These are phyloP conservation scores for Albugo laibachii DNA, from an alignment of 352 stramenopile genomes.

Conservation along the genomic window DNA sequence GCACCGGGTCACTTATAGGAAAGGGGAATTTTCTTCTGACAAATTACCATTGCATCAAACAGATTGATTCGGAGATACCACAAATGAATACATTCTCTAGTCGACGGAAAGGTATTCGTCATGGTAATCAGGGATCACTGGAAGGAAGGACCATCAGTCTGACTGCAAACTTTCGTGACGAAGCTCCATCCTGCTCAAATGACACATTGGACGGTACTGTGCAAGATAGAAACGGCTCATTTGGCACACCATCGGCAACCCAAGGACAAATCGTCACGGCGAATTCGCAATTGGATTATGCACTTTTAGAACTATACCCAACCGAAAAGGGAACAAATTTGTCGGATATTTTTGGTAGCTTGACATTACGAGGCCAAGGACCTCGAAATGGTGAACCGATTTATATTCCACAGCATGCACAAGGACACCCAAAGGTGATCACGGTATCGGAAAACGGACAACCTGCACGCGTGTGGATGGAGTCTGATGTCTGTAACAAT, in stretches of 20 bases:
- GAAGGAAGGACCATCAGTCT: slow-evolving; percentile 4
- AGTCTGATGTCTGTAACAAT: slow-evolving; percentile 7
- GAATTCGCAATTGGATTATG: slow-evolving; percentile 32
- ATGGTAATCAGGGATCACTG: neutral
- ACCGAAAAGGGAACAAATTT: slow-evolving; percentile 15
- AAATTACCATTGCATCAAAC: slow-evolving; percentile 37
- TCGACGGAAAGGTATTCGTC: no score
- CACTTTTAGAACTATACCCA: slow-evolving; percentile 21
- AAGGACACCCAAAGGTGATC: slow-evolving; percentile 37
- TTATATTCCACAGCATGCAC: slow-evolving; percentile 46
- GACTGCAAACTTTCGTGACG: slow-evolving; percentile 32
- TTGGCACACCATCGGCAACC: slow-evolving; percentile 23
- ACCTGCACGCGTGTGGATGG: slow-evolving; percentile 10
- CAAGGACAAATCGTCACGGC: slow-evolving; percentile 16
- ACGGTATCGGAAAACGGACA: slow-evolving; percentile 21
- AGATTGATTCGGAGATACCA: neutral
- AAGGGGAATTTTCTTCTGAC: slow-evolving; percentile 36
- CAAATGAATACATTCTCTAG: no score
- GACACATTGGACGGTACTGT: slow-evolving; percentile 1
- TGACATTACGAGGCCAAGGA: slow-evolving; percentile 17
- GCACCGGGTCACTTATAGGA: slow-evolving; percentile 43
- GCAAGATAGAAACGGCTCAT: slow-evolving; percentile 14
- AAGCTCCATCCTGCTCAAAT: slow-evolving; percentile 18
- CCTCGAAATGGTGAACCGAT: slow-evolving; percentile 27
- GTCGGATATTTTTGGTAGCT: slow-evolving; percentile 22